These are phyloP conservation scores for Colletotrichum abscissum DNA, from an alignment of 2,329 filamentous ascomycete genomes.

Conservation along the genomic window DNA sequence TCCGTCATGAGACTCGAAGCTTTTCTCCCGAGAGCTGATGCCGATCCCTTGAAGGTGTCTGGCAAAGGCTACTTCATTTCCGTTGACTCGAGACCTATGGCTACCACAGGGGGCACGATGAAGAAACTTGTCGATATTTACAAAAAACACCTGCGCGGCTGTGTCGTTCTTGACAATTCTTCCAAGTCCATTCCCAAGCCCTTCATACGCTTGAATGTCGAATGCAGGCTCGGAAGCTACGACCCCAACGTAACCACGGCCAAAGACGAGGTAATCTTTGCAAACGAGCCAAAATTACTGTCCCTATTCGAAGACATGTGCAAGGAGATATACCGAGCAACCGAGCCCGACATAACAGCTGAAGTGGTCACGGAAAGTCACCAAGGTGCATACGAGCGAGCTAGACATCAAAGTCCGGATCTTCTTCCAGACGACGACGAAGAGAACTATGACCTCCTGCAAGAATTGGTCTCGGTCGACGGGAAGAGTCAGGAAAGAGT, in stretches of 20 bases:
- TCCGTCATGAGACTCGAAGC: slow-evolving; percentile 60
- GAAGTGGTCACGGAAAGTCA: neutral
- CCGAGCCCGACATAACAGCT: neutral
- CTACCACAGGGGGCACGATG: slow-evolving; percentile 62
- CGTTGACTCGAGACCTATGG: slow-evolving; percentile 75
- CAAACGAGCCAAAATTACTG: slow-evolving; percentile 59
- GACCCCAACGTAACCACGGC: slow-evolving; percentile 78
- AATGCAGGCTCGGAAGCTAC: slow-evolving; percentile 71
- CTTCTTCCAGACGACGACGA: neutral
- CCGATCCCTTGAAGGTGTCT: slow-evolving; percentile 55
- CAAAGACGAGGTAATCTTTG: slow-evolving; percentile 79
- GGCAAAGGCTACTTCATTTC: slow-evolving; percentile 70
- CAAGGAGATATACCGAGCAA: slow-evolving; percentile 48
- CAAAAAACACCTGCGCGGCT: slow-evolving; percentile 58
- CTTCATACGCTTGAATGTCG: slow-evolving; percentile 74
- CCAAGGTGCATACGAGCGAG: neutral
- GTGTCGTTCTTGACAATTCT: slow-evolving; percentile 38
- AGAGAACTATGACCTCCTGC: neutral
- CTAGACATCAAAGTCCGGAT: neutral
- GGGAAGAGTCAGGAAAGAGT: neutral
- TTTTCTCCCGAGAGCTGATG: slow-evolving; percentile 65
- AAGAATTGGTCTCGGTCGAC: too few species aligned
- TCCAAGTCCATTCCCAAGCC: slow-evolving; percentile 55
- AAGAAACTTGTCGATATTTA: slow-evolving; percentile 69
- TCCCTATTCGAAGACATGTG: slow-evolving; percentile 60